Conservation (phyloP, 257 asterid genomes). For the Fraxinus americana region DNA sequence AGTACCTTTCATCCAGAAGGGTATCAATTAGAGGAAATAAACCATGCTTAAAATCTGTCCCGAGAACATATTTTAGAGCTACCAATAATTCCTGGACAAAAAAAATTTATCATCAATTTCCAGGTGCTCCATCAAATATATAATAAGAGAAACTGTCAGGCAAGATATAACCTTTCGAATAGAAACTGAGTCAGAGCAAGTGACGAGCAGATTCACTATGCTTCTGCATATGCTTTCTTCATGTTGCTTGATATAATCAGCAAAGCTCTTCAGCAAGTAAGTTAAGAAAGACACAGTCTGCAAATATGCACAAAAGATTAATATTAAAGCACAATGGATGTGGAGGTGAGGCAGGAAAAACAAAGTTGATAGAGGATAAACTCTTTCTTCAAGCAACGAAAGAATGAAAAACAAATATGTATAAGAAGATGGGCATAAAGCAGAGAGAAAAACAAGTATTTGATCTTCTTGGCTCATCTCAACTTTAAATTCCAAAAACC, state of each 20-base stretch:
- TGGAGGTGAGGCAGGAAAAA: background rate
- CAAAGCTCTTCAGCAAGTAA: conserved; percentile 90
- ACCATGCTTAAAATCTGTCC: conserved; percentile 97
- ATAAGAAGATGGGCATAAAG: background rate
- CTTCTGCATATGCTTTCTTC: conserved; percentile 99
- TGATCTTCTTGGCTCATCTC: background rate
- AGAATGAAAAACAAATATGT: background rate
- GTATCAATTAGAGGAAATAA: conserved; percentile 95
- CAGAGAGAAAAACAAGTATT: background rate
- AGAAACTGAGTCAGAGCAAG: conserved; percentile 98
- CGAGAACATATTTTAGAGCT: conserved; percentile 96
- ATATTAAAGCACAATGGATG: background rate
- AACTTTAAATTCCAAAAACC: background rate
- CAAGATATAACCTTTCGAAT: conserved; percentile 71
- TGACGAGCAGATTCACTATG: conserved; percentile 94
- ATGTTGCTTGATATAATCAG: conserved; percentile 91
- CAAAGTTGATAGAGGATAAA: background rate
- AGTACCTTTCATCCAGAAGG: conserved; percentile 93
- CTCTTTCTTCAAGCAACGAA: background rate
- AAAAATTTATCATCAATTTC: conserved; percentile 34
- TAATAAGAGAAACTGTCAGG: conserved; percentile 23
- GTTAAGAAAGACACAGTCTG: conserved; percentile 99
- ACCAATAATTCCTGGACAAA: conserved; percentile 88
- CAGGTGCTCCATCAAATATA: conserved; percentile 23
- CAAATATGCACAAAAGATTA: conserved; percentile 24